Evolutionary conservation across 331 rosid genomes (phyloP), one percentile per base, ranked within the genome.

Genomic region (Telfairia occidentalis): DNA sequence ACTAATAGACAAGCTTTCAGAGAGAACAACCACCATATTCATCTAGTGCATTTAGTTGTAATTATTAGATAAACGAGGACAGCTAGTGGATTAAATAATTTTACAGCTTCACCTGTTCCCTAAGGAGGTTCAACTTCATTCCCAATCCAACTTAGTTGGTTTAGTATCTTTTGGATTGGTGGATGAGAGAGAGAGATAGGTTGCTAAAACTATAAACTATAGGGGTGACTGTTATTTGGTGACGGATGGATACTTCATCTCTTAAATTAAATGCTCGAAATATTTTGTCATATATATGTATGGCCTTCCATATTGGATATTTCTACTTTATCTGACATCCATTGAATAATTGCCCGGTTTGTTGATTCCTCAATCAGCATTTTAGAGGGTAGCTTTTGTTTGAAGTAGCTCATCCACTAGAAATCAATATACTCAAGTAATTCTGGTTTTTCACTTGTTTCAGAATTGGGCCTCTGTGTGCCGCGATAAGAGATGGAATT

Each of bases 391-490:
- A 24, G 59, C 57, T 13, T 40, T 43, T 71, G 28, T 71, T 48
- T 29, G 57, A 71, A 35, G 13, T 26, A 43, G 23, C 57, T 15
- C 42, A 35, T 46, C 43, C 57, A 30, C 30, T 9, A 11, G 5
- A 72, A 72, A n/a, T 48, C 10, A 49, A 30, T 72, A 30, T 72
- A 46, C 42, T 29, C 2, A 49, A 30, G 21, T 72, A 24, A 72
- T 34, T 30, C 37, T 53, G 24, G 34, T 75, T 83, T 69, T 65
- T 30, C 42, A 76, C 38, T 30, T 77, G 16, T 58, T 80, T 80
- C 90, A 92, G 97, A 90, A 79, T 75, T 92, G 74, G 96, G 96
- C 72, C 94, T 88, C 71, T 79, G 96, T 38, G 87, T 89, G 74
- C 94, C 92, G 2, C 94, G 96, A 88, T 90, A 83, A 85, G 71